Evolutionary conservation across 169 alveolate genomes (phyloP), one percentile per base, ranked within the genome.

Genomic region (Fabrea salina): DNA sequence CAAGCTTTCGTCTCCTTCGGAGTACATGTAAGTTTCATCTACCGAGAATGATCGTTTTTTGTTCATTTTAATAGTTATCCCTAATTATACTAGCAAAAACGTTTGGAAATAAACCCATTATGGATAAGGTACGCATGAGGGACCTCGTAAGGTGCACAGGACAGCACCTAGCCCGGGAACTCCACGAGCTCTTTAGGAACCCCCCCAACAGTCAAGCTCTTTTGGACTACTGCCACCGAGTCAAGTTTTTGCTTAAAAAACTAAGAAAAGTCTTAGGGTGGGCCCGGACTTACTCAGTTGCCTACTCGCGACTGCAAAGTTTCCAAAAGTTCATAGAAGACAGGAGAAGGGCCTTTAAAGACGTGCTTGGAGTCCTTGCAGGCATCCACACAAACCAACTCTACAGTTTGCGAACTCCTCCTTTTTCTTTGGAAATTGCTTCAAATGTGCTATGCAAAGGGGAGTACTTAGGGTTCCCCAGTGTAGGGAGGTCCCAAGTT

Each of bases 401-500:
- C 35, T 37, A 22, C n/a, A 33, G 54, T 13, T 56, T 64, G 19
- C 49, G 75, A 37, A 37, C 75, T 5, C 57, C 75, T 19, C 49
- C 4, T 39, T 64, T 64, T 35, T 51, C 75, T 37, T 22, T 64
- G 19, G 30, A 0, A 19, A 56, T 39, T 8, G 75, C 75, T n/a
- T 16, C 57, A 19, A 56, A 64, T 40, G 30, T 64, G 11, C 75
- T 64, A 32, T 64, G 75, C 54, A 32, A 56, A 37, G 57, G 54
- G 5, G 75, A 64, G 30, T 64, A 64, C 57, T 32, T n/a, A 16
- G 75, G 75, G 16, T 64, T 64, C 51, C 75, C 75, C 16, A 4
- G 16, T 33, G 47, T 41, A 32, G 57, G 54, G 25, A 37, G 32
- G 37, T 25, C 41, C 22, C 30, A 32, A 19, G 30, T 19, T 4